A percentile compares a stretch with the other conserved stretches of the same genome.
Evolutionary conservation across 352 stramenopile genomes (phyloP).

Genomic region (Discostella stelligera): DNA sequence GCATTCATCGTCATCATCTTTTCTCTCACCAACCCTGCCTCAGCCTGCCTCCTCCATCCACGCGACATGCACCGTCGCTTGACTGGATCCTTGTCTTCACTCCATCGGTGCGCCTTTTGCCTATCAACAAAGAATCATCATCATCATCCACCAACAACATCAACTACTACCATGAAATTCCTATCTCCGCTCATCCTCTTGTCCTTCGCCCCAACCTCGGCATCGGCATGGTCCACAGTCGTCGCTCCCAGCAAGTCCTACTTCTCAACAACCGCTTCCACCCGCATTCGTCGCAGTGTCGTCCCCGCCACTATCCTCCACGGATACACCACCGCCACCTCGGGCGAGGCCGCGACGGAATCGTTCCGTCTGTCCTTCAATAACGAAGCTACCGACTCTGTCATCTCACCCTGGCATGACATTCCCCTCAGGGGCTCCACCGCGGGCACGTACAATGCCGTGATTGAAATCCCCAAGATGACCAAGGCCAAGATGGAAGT

Average conservation of each 20-base stretch:
- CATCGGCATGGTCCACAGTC: slow-evolving; percentile 41
- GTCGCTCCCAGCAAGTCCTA: slow-evolving; percentile 4
- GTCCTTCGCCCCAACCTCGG: slow-evolving; percentile 32
- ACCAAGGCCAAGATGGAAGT: slow-evolving; percentile 84
- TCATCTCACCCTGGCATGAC: slow-evolving; percentile 78
- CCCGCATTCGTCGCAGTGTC: slow-evolving; percentile 10
- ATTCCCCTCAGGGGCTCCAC: slow-evolving; percentile 63
- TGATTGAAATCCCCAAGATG: slow-evolving; percentile 83
- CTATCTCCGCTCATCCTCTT: slow-evolving; percentile 52
- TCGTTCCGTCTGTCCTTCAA: slow-evolving; percentile 80
- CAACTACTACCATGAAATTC: slow-evolving; percentile 68
- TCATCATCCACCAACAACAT: not conserved
- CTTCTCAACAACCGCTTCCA: not conserved
- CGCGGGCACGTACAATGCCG: slow-evolving; percentile 76
- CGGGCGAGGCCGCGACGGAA: slow-evolving; percentile 71
- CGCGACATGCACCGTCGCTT: slow-evolving; percentile 2
- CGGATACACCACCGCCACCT: slow-evolving; percentile 52
- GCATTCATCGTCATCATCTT: not conserved
- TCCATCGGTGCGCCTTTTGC: not conserved
- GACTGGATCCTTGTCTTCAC: not conserved
- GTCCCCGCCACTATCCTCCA: slow-evolving; percentile 50
- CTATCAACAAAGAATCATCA: not conserved
- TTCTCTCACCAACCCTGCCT: not conserved
- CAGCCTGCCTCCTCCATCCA: not conserved
- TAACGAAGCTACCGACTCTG: slow-evolving; percentile 44